phyloP scores from a whole-genome alignment of 352 stramenopile species.

The Phytopythium aichiense region DNA sequence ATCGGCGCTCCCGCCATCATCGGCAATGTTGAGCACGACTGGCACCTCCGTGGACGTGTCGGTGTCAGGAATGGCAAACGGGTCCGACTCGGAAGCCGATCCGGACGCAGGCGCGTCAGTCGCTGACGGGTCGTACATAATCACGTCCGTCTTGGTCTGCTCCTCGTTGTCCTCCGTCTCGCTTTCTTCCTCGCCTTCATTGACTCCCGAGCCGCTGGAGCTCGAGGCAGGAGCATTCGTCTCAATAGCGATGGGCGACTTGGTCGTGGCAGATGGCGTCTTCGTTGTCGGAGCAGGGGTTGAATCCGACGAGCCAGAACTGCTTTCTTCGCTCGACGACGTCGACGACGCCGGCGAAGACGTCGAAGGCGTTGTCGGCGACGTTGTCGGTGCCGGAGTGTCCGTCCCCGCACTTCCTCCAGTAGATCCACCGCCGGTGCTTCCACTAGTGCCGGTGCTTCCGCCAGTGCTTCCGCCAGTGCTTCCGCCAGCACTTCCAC shows the following conservation, averaged over 20 bases:
- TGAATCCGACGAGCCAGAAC: conserved; percentile 5
- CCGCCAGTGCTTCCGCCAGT: neutral
- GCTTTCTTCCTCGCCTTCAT: conserved; percentile 16
- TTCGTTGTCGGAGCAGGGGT: conserved; percentile 18
- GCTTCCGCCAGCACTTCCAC: too few species aligned
- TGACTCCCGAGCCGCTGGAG: conserved; percentile 10
- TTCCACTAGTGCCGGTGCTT: neutral
- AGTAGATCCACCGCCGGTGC: neutral
- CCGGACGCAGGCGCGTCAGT: conserved; percentile 19
- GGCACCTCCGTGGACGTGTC: conserved; percentile 24
- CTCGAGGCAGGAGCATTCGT: conserved; percentile 20
- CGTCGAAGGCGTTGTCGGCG: conserved; percentile 8
- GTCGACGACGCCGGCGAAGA: conserved; percentile 1
- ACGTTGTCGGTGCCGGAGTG: conserved; percentile 9
- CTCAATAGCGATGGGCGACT: conserved; percentile 38
- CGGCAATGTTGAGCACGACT: conserved; percentile 46
- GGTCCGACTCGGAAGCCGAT: conserved; percentile 29
- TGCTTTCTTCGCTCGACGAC: neutral
- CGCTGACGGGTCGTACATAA: conserved; percentile 37
- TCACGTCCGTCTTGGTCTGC: conserved; percentile 41
- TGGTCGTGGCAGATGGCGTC: conserved; percentile 18
- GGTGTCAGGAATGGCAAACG: conserved; percentile 49
- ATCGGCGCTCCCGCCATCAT: conserved; percentile 19
- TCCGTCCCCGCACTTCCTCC: conserved; percentile 7
- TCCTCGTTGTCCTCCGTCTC: conserved; percentile 24